Evolutionary conservation across 2,329 filamentous ascomycete species (phyloP).

Genomic region (Neofusicoccum sp.): DNA sequence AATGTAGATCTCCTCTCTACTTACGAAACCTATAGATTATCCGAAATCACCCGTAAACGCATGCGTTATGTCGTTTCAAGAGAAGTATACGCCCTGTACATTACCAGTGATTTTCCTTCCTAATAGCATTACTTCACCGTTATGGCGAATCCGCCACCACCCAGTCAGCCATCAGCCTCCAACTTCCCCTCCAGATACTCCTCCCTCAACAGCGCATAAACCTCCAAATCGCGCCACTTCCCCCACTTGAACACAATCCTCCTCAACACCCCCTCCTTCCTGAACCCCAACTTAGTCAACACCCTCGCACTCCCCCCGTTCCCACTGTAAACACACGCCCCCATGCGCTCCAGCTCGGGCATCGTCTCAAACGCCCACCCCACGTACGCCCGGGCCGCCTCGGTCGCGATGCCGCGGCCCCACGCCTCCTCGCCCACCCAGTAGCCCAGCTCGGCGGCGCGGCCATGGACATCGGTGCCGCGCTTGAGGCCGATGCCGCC

Average conservation of each 20-base stretch:
- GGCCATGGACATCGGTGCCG: conserved; percentile 34
- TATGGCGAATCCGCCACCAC: too few relatives aligned
- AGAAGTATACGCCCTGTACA: too few relatives aligned
- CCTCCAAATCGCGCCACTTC: conserved; percentile 29
- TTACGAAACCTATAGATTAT: too few relatives aligned
- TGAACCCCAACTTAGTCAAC: conserved; percentile 40
- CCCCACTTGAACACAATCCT: conserved; percentile 37
- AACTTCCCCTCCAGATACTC: conserved; percentile 19
- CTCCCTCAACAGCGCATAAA: conserved; percentile 35
- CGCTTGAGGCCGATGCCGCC: conserved; percentile 40
- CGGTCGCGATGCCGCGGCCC: conserved; percentile 35
- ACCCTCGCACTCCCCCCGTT: conserved; percentile 37
- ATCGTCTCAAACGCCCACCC: conserved; percentile 34
- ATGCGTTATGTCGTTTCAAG: too few relatives aligned
- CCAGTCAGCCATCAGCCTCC: background rate
- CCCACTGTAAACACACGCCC: conserved; percentile 27
- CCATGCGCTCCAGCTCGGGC: conserved; percentile 28
- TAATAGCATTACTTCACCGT: too few relatives aligned
- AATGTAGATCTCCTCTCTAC: too few relatives aligned
- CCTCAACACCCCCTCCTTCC: conserved; percentile 36
- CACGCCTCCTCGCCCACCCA: conserved; percentile 41
- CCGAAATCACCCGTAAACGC: too few relatives aligned
- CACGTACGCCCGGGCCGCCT: conserved; percentile 34
- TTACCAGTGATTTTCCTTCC: too few relatives aligned
- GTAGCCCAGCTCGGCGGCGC: conserved; percentile 42